phyloP scores from a whole-genome alignment of 2,329 filamentous ascomycete species.

The Trichoderma breve region DNA sequence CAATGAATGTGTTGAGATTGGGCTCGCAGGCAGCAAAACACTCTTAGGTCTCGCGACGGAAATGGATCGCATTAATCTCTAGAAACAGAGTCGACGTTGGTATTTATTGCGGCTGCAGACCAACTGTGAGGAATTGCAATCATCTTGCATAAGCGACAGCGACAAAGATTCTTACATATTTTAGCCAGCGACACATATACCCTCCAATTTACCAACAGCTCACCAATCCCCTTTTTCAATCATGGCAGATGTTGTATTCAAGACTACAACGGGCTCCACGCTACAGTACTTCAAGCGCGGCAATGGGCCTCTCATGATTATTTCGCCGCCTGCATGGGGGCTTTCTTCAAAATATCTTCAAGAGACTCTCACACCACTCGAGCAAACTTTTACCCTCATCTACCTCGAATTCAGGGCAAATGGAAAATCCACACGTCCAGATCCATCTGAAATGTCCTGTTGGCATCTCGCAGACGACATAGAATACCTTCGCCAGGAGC shows the following conservation, averaged over 20 bases:
- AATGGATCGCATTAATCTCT: not conserved
- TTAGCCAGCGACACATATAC: not conserved
- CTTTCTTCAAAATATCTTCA: not conserved
- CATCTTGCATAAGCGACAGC: not conserved
- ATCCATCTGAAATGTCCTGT: conserved; percentile 1
- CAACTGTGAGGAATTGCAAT: not conserved
- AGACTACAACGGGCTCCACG: not conserved
- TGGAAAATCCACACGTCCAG: not conserved
- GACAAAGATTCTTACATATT: not conserved
- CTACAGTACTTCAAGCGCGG: not conserved
- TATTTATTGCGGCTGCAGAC: not conserved
- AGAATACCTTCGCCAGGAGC: not conserved
- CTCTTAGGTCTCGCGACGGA: too few relatives aligned
- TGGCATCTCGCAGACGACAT: conserved; percentile 1
- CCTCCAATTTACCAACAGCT: too few relatives aligned
- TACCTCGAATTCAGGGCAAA: not conserved
- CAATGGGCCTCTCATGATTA: not conserved
- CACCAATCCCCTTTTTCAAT: not conserved
- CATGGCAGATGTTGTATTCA: not conserved
- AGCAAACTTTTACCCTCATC: not conserved
- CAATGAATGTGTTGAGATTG: not conserved
- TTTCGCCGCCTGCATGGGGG: not conserved
- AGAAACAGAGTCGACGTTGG: not conserved
- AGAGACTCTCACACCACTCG: not conserved
- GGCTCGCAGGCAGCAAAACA: not conserved